Conservation (phyloP, 1,284 basidiomycete species). For the Mrakiaceae sp. region DNA sequence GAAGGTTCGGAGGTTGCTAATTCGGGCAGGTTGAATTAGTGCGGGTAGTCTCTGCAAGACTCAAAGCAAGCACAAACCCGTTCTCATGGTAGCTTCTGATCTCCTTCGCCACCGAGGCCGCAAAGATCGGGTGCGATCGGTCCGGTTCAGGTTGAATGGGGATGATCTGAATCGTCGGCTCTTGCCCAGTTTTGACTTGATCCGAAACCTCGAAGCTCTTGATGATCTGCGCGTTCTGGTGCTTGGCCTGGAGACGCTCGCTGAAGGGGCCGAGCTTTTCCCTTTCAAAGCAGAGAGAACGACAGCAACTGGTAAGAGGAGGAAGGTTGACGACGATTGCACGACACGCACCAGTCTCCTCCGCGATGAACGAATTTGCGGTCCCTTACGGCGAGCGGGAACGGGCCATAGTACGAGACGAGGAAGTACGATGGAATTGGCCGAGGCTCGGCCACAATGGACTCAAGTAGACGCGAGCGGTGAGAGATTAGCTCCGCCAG, state of each 20-base stretch:
- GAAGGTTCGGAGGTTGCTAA: slow-evolving; percentile 67
- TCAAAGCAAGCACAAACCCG: slow-evolving; percentile 41
- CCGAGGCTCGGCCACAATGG: slow-evolving; percentile 67
- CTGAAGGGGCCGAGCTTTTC: slow-evolving; percentile 81
- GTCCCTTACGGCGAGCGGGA: slow-evolving; percentile 28
- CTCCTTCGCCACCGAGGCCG: slow-evolving; percentile 66
- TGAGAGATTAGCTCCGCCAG: slow-evolving; percentile 74
- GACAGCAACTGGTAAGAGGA: no score
- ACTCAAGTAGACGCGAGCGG: slow-evolving; percentile 69
- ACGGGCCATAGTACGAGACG: slow-evolving; percentile 28
- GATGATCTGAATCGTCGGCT: slow-evolving; percentile 80
- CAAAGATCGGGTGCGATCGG: slow-evolving; percentile 65
- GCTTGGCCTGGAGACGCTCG: slow-evolving; percentile 84
- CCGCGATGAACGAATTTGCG: slow-evolving; percentile 57
- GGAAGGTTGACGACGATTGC: no score
- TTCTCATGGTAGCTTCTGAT: slow-evolving; percentile 81
- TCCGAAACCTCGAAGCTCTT: slow-evolving; percentile 66
- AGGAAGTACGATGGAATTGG: slow-evolving; percentile 81
- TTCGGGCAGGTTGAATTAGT: background rate
- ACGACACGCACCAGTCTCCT: slow-evolving; percentile 49
- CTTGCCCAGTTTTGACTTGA: slow-evolving; percentile 65
- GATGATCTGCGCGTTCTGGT: slow-evolving; percentile 72
- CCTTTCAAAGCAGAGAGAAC: no score
- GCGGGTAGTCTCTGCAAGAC: background rate
- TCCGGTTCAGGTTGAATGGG: slow-evolving; percentile 78